Conservation (phyloP, 1,284 basidiomycete species). For the Ustilago crameri region DNA sequence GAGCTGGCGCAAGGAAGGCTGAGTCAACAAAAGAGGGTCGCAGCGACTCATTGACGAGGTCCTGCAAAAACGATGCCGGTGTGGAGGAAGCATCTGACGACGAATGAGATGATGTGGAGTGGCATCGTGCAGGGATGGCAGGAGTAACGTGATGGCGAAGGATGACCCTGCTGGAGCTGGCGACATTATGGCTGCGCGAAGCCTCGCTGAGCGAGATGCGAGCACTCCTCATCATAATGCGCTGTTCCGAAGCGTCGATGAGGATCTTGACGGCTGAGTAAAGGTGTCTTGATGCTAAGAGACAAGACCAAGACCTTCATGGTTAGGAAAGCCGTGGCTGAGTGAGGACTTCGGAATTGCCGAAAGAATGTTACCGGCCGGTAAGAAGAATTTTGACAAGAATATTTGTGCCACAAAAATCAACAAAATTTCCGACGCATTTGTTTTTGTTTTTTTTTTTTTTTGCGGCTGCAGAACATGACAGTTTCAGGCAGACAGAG, state of each 20-base stretch:
- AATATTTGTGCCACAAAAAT: slow-evolving; percentile 1
- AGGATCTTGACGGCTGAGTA: no score
- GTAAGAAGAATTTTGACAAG: slow-evolving; percentile 28
- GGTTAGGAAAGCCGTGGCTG: no score
- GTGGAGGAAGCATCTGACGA: background rate
- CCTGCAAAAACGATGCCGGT: slow-evolving; percentile 9
- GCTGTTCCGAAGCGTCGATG: background rate
- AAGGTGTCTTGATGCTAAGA: no score
- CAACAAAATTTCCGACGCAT: no score
- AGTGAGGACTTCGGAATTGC: no score
- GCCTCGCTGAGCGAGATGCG: slow-evolving; percentile 3
- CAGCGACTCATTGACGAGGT: slow-evolving; percentile 23
- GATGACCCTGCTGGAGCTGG: background rate
- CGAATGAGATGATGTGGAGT: background rate
- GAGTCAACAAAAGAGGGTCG: slow-evolving; percentile 2
- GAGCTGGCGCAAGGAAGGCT: slow-evolving; percentile 5
- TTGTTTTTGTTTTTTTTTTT: background rate
- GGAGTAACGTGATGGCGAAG: background rate
- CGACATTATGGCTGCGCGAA: background rate
- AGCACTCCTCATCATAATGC: slow-evolving; percentile 9
- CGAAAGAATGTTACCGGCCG: slow-evolving; percentile 19
- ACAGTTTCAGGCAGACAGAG: background rate
- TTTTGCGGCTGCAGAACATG: background rate
- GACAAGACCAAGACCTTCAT: no score
- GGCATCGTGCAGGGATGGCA: background rate